Conservation (phyloP, 75 land plant species). For the Larix kaempferi region DNA sequence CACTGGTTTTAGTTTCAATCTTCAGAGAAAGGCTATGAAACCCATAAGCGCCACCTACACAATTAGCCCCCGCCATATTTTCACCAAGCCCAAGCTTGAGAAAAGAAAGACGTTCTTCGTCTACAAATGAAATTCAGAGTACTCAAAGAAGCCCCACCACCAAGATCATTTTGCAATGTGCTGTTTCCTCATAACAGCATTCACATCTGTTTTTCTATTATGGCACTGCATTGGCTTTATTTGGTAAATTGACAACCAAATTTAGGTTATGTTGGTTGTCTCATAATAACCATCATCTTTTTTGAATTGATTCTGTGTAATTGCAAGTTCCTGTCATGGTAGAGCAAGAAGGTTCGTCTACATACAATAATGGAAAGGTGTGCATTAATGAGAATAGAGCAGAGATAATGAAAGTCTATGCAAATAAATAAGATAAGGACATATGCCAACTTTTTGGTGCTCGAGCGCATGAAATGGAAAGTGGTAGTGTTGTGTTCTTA, state of each 20-base stretch:
- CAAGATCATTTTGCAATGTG: conserved; percentile 58
- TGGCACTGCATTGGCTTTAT: conserved; percentile 77
- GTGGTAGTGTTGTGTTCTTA: background rate
- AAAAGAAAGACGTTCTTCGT: too few relatives aligned
- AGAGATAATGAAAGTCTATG: background rate
- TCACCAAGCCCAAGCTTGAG: too few relatives aligned
- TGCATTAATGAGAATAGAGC: background rate
- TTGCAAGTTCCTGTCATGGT: too few relatives aligned
- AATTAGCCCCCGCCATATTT: too few relatives aligned
- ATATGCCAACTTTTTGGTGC: background rate
- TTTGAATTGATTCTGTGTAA: too few relatives aligned
- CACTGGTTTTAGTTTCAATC: too few relatives aligned
- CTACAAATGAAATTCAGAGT: too few relatives aligned
- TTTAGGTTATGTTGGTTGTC: background rate
- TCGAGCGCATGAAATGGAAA: background rate
- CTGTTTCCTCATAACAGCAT: conserved; percentile 56
- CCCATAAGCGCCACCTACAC: too few relatives aligned
- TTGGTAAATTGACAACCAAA: conserved; percentile 26
- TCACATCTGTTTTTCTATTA: conserved; percentile 53
- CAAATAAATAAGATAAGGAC: background rate
- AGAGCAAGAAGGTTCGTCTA: too few relatives aligned
- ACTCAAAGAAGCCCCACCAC: background rate
- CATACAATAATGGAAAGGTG: background rate
- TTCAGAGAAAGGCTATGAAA: too few relatives aligned
- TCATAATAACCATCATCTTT: too few relatives aligned